Evolutionary conservation across 208 protist genomes (phyloP).

Genomic region (Zelonia costaricensis): DNA sequence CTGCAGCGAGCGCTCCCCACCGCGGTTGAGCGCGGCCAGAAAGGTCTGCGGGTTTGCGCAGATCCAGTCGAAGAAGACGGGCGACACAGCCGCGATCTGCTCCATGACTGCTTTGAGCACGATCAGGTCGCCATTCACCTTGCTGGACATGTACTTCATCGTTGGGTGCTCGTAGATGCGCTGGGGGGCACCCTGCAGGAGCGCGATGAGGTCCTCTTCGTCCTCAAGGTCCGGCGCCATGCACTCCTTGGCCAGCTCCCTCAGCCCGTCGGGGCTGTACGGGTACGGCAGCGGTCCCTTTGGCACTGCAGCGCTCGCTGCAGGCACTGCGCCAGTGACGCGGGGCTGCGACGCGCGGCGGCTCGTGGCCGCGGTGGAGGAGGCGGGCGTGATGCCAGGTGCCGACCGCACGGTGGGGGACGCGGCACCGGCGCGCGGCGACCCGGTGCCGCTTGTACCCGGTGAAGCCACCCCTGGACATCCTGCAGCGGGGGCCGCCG

Average conservation of each 20-base stretch:
- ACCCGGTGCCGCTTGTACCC: too few relatives aligned
- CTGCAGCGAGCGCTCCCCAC: slow-evolving; percentile 21
- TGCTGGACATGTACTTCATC: slow-evolving; percentile 54
- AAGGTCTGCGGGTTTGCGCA: slow-evolving; percentile 43
- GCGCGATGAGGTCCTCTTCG: slow-evolving; percentile 23
- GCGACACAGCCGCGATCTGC: slow-evolving; percentile 43
- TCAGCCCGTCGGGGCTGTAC: slow-evolving; percentile 42
- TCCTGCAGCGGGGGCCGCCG: too few relatives aligned
- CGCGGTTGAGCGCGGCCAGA: slow-evolving; percentile 30
- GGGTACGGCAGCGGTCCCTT: slow-evolving; percentile 38
- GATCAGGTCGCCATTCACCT: slow-evolving; percentile 40
- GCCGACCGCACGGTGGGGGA: too few relatives aligned
- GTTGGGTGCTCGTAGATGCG: slow-evolving; percentile 51
- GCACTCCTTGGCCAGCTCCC: slow-evolving; percentile 20
- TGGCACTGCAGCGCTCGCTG: too few relatives aligned
- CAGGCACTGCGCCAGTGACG: too few relatives aligned
- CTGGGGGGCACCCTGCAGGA: slow-evolving; percentile 25
- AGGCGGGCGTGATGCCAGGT: too few relatives aligned
- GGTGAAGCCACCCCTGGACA: too few relatives aligned
- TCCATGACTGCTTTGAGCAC: slow-evolving; percentile 43
- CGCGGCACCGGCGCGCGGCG: too few relatives aligned
- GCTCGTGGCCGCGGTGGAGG: too few relatives aligned
- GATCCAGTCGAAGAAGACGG: slow-evolving; percentile 62
- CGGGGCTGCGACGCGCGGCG: neutral
- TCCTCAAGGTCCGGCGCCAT: neutral